Evolutionary conservation across 306 rosid species (phyloP).

Genomic region (Medicago lupulina): DNA sequence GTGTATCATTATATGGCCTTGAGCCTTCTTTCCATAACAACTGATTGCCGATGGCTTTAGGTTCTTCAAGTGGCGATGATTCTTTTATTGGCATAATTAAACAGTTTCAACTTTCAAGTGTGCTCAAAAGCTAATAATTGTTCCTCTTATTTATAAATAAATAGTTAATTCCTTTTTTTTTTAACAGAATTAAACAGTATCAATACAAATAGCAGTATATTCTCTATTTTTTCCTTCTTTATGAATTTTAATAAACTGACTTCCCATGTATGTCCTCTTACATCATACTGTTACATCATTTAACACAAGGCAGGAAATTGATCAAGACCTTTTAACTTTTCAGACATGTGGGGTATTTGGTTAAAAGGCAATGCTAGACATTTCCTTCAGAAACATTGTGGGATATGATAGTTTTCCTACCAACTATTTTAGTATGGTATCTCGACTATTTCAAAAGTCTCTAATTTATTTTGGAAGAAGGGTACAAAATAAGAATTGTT

Average conservation of each 20-base stretch:
- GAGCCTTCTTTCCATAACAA: background rate
- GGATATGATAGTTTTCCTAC: constrained; percentile 1
- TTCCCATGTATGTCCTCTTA: background rate
- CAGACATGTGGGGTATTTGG: background rate
- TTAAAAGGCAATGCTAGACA: constrained; percentile 1
- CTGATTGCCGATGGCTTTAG: background rate
- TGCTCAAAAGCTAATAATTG: background rate
- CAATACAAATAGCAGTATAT: background rate
- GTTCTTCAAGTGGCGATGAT: background rate
- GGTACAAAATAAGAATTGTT: background rate
- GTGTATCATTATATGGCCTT: background rate
- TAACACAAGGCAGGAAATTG: no score
- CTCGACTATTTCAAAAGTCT: background rate
- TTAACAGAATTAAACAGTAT: background rate
- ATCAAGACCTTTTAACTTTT: no score
- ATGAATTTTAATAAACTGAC: background rate
- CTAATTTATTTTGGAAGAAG: background rate
- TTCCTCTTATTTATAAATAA: background rate
- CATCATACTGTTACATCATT: no score
- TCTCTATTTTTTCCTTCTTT: background rate
- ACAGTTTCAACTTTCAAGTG: background rate
- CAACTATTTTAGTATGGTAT: background rate
- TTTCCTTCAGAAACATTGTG: background rate
- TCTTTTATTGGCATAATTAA: background rate
- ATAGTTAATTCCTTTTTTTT: background rate